phyloP scores from a whole-genome alignment of 306 rosid genomes.

The Benincasa hispida region DNA sequence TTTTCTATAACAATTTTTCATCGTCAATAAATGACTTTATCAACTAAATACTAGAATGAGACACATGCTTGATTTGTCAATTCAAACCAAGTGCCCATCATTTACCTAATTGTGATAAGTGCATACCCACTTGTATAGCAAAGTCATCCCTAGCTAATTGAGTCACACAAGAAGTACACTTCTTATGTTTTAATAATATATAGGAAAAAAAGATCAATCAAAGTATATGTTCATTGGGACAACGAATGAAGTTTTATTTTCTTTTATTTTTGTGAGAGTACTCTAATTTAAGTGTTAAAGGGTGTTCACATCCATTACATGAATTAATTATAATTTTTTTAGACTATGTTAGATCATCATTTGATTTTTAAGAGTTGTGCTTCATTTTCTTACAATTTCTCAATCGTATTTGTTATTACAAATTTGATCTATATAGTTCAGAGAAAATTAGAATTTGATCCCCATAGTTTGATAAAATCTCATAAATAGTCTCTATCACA shows the following conservation, averaged over 20 bases:
- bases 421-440: no score
- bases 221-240: background rate
- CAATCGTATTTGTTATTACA: no score
- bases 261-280: background rate
- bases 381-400: no score
- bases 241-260: background rate
- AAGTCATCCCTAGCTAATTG: background rate
- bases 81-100: background rate
- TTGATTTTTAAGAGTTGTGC: no score
- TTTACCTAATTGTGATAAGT: background rate
- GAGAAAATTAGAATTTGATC: no score
- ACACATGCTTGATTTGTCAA: background rate
- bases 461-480: no score
- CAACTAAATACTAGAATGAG: background rate
- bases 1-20: no score
- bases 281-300: background rate
- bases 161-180: background rate
- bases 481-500: no score
- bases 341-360: no score
- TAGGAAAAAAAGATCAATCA: background rate
- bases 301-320: background rate
- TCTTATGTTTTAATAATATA: background rate
- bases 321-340: no score
- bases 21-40: no score
- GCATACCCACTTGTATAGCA: background rate